These are phyloP conservation scores for Angophora floribunda DNA, from an alignment of 345 rosid genomes.

Conservation along the genomic window DNA sequence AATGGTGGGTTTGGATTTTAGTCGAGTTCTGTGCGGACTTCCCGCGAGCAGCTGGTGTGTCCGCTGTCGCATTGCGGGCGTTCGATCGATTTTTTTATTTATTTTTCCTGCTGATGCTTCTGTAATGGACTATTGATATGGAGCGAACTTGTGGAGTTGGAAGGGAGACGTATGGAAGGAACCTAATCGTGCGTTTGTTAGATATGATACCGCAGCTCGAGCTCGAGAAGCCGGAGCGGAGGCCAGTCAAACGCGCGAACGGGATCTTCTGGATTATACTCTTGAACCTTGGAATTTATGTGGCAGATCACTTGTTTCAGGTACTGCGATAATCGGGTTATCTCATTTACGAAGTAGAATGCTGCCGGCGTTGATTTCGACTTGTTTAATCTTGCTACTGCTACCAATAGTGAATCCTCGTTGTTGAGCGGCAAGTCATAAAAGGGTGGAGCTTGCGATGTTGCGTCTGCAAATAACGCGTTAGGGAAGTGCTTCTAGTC, in stretches of 20 bases:
- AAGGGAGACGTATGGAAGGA: neutral
- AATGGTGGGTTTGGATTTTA: neutral
- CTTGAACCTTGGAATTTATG: constrained; percentile 63
- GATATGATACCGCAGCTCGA: constrained; percentile 58
- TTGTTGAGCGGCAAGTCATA: fast-evolving
- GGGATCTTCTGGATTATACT: constrained; percentile 89
- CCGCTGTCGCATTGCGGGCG: neutral
- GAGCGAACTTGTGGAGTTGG: neutral
- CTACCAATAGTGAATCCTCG: neutral
- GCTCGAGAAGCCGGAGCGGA: constrained; percentile 39
- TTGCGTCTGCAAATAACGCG: neutral
- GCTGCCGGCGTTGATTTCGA: neutral
- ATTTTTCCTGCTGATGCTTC: neutral
- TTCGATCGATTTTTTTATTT: neutral
- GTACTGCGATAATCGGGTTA: constrained; percentile 9
- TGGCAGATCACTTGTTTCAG: constrained; percentile 77
- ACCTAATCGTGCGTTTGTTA: constrained; percentile 4
- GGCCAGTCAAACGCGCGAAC: constrained; percentile 42
- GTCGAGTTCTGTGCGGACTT: neutral
- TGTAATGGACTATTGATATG: neutral
- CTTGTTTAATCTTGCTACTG: neutral
- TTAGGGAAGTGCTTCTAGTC: neutral
- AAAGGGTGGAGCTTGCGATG: neutral
- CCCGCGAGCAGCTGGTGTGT: constrained; percentile 8
- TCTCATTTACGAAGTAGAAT: neutral